Evolutionary conservation across 768 basidiomycete species (phyloP).

Genomic region (Goffeauzyma gilvescens): DNA sequence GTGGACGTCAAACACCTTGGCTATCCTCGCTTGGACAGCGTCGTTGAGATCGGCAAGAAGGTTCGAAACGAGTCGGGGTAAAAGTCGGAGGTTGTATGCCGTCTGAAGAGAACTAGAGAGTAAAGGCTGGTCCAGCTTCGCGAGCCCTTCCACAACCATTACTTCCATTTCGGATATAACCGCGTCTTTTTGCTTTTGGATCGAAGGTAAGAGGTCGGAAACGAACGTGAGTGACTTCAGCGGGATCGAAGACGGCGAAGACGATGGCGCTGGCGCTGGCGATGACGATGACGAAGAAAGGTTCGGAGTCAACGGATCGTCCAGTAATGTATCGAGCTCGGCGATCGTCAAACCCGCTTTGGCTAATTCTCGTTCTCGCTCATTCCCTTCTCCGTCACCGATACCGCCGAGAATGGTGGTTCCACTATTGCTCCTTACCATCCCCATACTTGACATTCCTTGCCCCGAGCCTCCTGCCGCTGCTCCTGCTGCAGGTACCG

Average conservation of each 20-base stretch:
- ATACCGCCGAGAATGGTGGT: no score
- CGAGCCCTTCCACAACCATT: conserved; percentile 66
- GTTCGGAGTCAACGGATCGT: background rate
- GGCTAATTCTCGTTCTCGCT: conserved; percentile 68
- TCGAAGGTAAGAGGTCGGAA: conserved; percentile 46
- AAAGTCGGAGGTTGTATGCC: conserved; percentile 70
- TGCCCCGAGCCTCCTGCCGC: background rate
- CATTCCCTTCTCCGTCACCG: conserved; percentile 43
- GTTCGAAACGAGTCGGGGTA: conserved; percentile 63
- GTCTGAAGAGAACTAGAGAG: conserved; percentile 89
- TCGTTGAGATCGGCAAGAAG: conserved; percentile 63
- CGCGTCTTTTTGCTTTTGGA: conserved; percentile 50
- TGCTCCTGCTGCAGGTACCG: background rate
- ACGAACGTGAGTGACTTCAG: conserved; percentile 59
- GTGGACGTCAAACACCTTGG: conserved; percentile 63
- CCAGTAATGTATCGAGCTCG: conserved; percentile 48
- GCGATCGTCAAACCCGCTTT: conserved; percentile 90
- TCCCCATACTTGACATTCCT: no score
- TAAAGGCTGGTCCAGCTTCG: conserved; percentile 63
- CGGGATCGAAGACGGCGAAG: conserved; percentile 35
- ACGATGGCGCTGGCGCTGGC: conserved; percentile 7
- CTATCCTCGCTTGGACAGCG: conserved; percentile 63
- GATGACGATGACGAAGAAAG: no score
- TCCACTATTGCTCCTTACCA: no score
- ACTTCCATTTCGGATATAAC: conserved; percentile 75